These are phyloP conservation scores for Prunus fruticosa DNA, from an alignment of 306 rosid genomes.

Conservation along the genomic window DNA sequence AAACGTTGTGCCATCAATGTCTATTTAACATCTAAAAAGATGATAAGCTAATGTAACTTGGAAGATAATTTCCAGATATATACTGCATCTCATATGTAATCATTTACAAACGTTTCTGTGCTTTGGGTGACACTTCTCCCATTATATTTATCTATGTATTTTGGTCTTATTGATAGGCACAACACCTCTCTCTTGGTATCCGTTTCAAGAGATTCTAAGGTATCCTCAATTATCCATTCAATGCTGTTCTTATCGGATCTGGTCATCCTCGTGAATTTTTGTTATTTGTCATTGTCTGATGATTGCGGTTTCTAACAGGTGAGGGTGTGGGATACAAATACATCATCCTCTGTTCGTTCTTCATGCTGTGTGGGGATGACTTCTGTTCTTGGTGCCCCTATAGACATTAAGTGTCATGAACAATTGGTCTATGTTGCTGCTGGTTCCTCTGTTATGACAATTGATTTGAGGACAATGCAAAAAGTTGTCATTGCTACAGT, in stretches of 20 bases:
- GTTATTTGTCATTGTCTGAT: slow-evolving; percentile 13
- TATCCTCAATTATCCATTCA: slow-evolving; percentile 12
- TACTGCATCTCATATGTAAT: background rate
- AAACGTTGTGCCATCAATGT: background rate
- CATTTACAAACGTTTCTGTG: background rate
- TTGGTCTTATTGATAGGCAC: slow-evolving; percentile 46
- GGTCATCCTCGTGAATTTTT: background rate
- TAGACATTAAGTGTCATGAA: slow-evolving; percentile 75
- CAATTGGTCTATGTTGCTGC: slow-evolving; percentile 64
- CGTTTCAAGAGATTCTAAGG: slow-evolving; percentile 84
- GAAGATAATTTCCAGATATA: background rate
- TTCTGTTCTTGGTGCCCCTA: slow-evolving; percentile 52
- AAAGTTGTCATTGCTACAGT: slow-evolving; percentile 56
- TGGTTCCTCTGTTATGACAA: slow-evolving; percentile 59
- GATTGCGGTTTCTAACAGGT: slow-evolving; percentile 42
- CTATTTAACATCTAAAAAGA: background rate
- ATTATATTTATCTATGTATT: background rate
- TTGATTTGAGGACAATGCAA: slow-evolving; percentile 86
- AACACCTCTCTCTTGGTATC: slow-evolving; percentile 70
- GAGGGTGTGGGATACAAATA: slow-evolving; percentile 77
- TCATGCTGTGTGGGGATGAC: slow-evolving; percentile 86
- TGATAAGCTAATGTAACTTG: background rate
- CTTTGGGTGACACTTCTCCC: background rate
- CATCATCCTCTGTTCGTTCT: slow-evolving; percentile 56
- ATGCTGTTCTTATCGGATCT: background rate